Percentiles rank a stretch among this genome's conserved stretches.
Evolutionary conservation across 1,139 yeast species (phyloP).

Genomic region (Taphrina confusa): DNA sequence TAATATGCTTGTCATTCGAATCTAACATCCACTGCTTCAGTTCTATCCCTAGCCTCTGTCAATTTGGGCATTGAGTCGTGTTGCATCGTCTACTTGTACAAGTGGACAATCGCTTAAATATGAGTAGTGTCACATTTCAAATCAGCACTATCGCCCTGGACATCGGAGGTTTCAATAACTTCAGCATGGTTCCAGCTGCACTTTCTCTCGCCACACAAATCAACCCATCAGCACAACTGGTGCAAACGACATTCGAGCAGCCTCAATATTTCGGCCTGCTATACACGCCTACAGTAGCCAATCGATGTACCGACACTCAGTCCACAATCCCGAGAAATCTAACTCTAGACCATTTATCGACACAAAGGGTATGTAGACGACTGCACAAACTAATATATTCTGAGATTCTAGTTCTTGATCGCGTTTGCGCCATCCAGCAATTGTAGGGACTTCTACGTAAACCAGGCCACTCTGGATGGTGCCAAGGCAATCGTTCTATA

Average conservation of each 20-base stretch:
- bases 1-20: too few species aligned
- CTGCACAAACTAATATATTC: not conserved
- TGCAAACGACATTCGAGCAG: not conserved
- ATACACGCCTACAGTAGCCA: constrained; percentile 20
- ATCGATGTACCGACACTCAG: constrained; percentile 1
- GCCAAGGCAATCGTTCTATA: constrained; percentile 23
- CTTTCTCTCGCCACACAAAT: constrained; percentile 10
- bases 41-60: too few species aligned
- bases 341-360: not conserved
- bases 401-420: not conserved
- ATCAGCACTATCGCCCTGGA: constrained; percentile 1
- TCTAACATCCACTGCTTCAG: too few species aligned
- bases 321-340: constrained; percentile 12
- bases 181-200: not conserved
- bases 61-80: too few species aligned
- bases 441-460: constrained; percentile 16
- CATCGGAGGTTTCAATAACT: not conserved
- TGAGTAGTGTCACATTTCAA: not conserved
- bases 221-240: constrained; percentile 13
- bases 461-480: constrained; percentile 21
- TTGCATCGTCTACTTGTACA: too few species aligned
- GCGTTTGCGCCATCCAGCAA: constrained; percentile 26
- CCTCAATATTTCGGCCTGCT: constrained; percentile 24
- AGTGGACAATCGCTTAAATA: not conserved
- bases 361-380: not conserved